Percentiles rank a stretch among this genome's conserved stretches.
phyloP scores from a whole-genome alignment of 73 alveolate species.

The Paraurostyla sp. region DNA sequence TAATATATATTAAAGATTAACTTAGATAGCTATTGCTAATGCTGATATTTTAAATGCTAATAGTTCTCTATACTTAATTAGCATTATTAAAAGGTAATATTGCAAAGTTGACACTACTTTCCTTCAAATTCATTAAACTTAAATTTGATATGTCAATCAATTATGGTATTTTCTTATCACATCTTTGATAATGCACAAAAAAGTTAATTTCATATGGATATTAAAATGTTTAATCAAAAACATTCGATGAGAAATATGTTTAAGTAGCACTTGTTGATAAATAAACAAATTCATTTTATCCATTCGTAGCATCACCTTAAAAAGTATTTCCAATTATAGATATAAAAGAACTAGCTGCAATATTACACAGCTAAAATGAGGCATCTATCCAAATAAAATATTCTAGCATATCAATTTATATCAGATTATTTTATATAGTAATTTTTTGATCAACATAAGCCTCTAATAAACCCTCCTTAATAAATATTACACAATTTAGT shows the following conservation, averaged over 20 bases:
- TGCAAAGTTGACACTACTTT: neutral
- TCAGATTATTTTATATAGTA: neutral
- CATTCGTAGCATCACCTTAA: neutral
- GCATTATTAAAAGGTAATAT: neutral
- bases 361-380: neutral
- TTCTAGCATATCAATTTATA: neutral
- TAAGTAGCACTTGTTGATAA: neutral
- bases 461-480: neutral
- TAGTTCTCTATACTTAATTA: too few species aligned
- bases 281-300: neutral
- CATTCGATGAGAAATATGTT: neutral
- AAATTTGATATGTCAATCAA: neutral
- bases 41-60: too few species aligned
- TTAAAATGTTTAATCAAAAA: neutral
- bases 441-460: constrained; percentile 3
- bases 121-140: neutral
- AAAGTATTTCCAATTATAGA: neutral
- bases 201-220: neutral
- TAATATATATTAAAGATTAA: too few species aligned
- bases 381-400: constrained; percentile 7
- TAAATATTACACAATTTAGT: neutral
- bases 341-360: neutral
- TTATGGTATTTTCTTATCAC: neutral
- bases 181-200: neutral
- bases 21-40: too few species aligned